Base-by-base conservation (phyloP, 345 rosid genomes). In the Citrus medica region DNA sequence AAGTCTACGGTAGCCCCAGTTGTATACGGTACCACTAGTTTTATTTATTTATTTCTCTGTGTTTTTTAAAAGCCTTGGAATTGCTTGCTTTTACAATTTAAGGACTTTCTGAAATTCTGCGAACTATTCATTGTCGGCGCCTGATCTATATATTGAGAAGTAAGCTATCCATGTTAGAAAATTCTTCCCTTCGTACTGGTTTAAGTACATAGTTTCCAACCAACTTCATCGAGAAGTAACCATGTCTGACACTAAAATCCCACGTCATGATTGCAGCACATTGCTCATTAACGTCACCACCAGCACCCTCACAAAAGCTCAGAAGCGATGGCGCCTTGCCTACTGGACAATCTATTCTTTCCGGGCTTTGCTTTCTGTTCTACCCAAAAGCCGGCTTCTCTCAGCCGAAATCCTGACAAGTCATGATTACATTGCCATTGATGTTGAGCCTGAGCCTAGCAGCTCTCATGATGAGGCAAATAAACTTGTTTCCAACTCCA, bases 261-360 rank as follows among this genome's bases (percentile, higher is more conserved):
- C 85, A 13, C 76, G 66, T 32, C 69, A 71, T 74, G 83, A 80
- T 76, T 82, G 82, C 76, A 32, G 69, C 67, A 38, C 83, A 27
- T 77, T 89, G 38, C 76, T 90, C 7, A 71, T 79, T 68, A 73
- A 75, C 32, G 73, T 85, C 58, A 79, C 88, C 71, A 71, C 82
- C 85, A 35, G 65, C 70, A 83, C 83, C 78, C 75, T 89, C 77
- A 88, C 37, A 81, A 84, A 81, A 76, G 87, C 94, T 14, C 90
- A 89, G 16, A 87, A 84, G 88, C 83, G 93, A 40, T 91, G 93
- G 94, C 90, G 94, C 46, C 72, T 88, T 75, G 92, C 91, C 27
- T 91, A 83, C 19, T 59, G 84, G 69, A 78, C 92, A 9, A 91
- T 91, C 75, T 85, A 84, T 75, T 89, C 93, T 32, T 78, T 77